A percentile compares a stretch with the other conserved stretches of the same genome.
Evolutionary conservation across 169 alveolate genomes (phyloP).

Genomic region (Babesia microti): DNA sequence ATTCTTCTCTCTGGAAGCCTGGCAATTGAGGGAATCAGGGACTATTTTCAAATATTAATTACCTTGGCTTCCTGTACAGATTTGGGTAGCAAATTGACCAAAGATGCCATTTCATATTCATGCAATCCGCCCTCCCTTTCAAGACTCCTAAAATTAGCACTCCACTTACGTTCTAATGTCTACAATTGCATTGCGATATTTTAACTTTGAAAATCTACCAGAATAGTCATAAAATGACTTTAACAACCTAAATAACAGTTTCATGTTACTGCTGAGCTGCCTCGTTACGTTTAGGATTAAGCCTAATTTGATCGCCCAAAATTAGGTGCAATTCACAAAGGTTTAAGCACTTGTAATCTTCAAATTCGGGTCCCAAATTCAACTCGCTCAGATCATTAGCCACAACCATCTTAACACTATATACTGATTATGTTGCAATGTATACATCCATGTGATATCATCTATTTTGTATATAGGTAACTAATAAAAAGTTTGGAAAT

Average conservation of each 20-base stretch:
- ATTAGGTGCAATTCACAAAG: conserved; percentile 61
- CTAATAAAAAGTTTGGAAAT: too few relatives aligned
- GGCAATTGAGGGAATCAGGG: conserved; percentile 40
- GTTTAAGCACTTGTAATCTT: conserved; percentile 56
- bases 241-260: conserved; percentile 32
- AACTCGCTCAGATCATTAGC: conserved; percentile 12
- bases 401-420: too few relatives aligned
- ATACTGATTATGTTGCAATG: too few relatives aligned
- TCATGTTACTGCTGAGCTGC: conserved; percentile 53
- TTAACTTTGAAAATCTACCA: conserved; percentile 60
- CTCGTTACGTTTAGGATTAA: conserved; percentile 56
- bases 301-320: conserved; percentile 59
- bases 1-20: conserved; percentile 43
- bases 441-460: too few relatives aligned
- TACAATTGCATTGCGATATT: conserved; percentile 63
- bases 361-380: conserved; percentile 45
- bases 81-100: conserved; percentile 73
- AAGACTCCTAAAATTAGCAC: conserved; percentile 1
- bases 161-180: conserved; percentile 61
- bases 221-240: conserved; percentile 67
- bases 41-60: too few relatives aligned
- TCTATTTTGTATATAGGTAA: too few relatives aligned
- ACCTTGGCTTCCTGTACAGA: conserved; percentile 76
- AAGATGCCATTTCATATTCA: conserved; percentile 74
- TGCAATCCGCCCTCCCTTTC: conserved; percentile 73